Evolutionary conservation across 106 monocot species (phyloP).

Genomic region (Cymbidium sinense): DNA sequence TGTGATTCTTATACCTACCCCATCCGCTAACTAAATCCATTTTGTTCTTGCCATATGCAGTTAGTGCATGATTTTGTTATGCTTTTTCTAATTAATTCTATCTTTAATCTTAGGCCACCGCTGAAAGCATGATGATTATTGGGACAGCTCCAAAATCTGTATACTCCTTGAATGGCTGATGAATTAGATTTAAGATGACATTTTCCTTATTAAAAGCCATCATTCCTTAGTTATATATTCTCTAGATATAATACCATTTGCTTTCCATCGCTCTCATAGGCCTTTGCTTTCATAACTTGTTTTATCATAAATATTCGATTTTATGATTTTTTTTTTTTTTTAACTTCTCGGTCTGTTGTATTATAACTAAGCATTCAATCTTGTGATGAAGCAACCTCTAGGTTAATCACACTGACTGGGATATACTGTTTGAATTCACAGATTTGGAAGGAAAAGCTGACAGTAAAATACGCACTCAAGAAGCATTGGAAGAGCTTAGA

Average conservation of each 20-base stretch:
- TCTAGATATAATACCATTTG: neutral
- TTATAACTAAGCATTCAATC: neutral
- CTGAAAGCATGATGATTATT: neutral
- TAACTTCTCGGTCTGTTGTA: neutral
- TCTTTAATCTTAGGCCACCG: neutral
- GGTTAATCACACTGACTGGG: neutral
- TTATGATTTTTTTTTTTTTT: neutral
- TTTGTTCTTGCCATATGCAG: too few species aligned
- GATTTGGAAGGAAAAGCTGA: conserved; percentile 87
- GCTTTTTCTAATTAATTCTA: neutral
- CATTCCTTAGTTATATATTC: neutral
- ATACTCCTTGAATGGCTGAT: neutral
- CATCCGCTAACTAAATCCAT: too few species aligned
- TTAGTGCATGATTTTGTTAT: neutral
- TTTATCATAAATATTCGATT: too few species aligned
- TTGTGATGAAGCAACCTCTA: neutral
- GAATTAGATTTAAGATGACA: neutral
- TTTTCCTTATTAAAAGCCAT: neutral
- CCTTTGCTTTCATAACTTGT: too few species aligned
- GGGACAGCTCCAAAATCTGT: neutral
- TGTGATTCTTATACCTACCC: too few species aligned
- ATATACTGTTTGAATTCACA: conserved; percentile 13
- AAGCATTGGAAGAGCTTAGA: conserved; percentile 81
- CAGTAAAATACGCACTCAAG: conserved; percentile 61
- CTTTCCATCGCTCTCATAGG: too few species aligned